phyloP scores from a whole-genome alignment of 1,284 basidiomycete genomes.

The Cutaneotrichosporon dermatis region DNA sequence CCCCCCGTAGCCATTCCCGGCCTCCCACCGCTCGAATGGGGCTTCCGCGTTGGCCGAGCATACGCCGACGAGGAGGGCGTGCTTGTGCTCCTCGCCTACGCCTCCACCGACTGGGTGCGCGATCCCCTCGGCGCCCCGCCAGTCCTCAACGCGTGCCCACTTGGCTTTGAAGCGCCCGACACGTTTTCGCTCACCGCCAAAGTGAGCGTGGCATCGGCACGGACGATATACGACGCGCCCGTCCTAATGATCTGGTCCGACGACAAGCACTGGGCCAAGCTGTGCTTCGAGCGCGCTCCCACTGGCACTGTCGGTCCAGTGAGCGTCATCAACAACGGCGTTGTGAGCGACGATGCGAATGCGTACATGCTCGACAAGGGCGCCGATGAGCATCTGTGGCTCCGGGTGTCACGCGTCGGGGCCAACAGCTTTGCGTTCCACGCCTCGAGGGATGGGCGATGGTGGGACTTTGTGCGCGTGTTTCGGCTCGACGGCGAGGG shows the following conservation, averaged over 20 bases:
- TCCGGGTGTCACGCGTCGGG: background rate
- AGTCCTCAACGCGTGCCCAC: background rate
- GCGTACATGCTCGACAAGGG: background rate
- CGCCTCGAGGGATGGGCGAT: background rate
- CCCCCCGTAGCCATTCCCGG: background rate
- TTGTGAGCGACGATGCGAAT: constrained; percentile 3
- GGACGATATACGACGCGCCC: constrained; percentile 2
- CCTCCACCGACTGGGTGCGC: constrained; percentile 3
- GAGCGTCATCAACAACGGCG: constrained; percentile 2
- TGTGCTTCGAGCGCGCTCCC: constrained; percentile 2
- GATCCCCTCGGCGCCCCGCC: background rate
- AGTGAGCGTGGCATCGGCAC: background rate
- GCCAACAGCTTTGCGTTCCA: background rate
- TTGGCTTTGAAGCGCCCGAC: background rate
- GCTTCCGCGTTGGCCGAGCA: background rate
- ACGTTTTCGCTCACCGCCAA: background rate
- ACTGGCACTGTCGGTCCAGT: background rate
- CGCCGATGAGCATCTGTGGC: background rate
- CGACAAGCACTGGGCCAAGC: constrained; percentile 4
- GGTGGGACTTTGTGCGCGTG: constrained; percentile 6
- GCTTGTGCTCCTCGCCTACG: background rate
- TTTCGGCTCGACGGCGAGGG: background rate
- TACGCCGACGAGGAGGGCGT: background rate
- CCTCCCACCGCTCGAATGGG: constrained; percentile 1
- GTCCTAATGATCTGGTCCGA: constrained; percentile 5